Conservation (phyloP, 345 rosid species). For the Arabis hirsuta region DNA sequence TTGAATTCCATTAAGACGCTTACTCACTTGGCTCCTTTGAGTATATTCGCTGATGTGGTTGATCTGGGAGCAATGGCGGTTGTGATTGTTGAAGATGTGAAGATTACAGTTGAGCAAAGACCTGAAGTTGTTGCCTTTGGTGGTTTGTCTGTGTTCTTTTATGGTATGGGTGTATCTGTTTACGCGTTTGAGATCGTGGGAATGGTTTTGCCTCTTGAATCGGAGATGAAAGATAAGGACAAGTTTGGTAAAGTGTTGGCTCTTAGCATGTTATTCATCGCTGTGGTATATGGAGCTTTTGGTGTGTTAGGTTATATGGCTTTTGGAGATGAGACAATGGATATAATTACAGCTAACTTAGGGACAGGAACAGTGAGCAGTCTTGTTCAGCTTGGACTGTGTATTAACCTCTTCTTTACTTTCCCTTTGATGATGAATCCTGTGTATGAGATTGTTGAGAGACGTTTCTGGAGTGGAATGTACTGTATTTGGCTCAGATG, state of each 20-base stretch:
- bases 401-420: conserved; percentile 79
- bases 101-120: conserved; percentile 46
- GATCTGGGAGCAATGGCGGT: conserved; percentile 79
- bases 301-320: conserved; percentile 81
- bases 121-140: conserved; percentile 63
- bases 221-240: conserved; percentile 64
- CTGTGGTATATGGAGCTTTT: conserved; percentile 64
- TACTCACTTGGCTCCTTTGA: conserved; percentile 83
- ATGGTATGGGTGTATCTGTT: conserved; percentile 82
- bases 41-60: conserved; percentile 85
- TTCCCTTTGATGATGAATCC: conserved; percentile 95
- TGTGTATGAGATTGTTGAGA: conserved; percentile 78
- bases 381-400: conserved; percentile 72
- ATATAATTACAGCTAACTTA: conserved; percentile 76
- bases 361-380: conserved; percentile 60
- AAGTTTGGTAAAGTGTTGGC: conserved; percentile 62
- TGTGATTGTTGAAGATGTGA: conserved; percentile 63
- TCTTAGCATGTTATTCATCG: conserved; percentile 57
- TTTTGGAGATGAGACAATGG: conserved; percentile 65
- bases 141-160: conserved; percentile 61
- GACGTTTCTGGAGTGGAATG: conserved; percentile 61
- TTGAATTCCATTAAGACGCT: conserved; percentile 68
- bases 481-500: conserved; percentile 84
- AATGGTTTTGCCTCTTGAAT: conserved; percentile 79
- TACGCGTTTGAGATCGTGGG: conserved; percentile 82